These are phyloP conservation scores for Kwoniella newhampshirensis DNA, from an alignment of 768 basidiomycete genomes.

Conservation along the genomic window DNA sequence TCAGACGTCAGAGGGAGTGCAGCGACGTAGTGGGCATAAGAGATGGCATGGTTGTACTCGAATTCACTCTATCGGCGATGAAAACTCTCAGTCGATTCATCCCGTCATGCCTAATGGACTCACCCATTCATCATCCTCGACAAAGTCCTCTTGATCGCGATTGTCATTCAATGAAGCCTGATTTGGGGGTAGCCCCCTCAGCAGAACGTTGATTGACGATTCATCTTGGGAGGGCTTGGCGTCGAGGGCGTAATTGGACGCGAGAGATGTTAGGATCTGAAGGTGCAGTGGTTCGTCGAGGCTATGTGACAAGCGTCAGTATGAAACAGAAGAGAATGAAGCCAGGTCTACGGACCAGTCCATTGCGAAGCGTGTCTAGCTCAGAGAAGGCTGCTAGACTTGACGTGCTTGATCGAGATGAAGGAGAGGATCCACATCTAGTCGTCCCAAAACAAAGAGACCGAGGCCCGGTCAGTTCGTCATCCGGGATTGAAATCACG, in stretches of 20 bases:
- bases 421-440: too few relatives aligned
- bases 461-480: too few relatives aligned
- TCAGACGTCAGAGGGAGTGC: conserved; percentile 31
- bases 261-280: conserved; percentile 46
- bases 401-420: too few relatives aligned
- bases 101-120: conserved; percentile 3
- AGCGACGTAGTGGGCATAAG: conserved; percentile 47
- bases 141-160: not conserved
- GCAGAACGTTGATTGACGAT: conserved; percentile 10
- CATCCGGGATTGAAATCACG: too few relatives aligned
- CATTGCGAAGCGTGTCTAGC: too few relatives aligned
- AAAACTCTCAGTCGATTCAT: not conserved
- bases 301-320: too few relatives aligned
- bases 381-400: too few relatives aligned
- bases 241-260: conserved; percentile 33
- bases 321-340: not conserved
- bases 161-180: conserved; percentile 3
- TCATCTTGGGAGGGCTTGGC: conserved; percentile 7
- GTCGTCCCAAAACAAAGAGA: too few relatives aligned
- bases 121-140: conserved; percentile 45
- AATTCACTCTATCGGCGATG: conserved; percentile 30
- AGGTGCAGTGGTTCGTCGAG: conserved; percentile 49
- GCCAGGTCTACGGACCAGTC: conserved; percentile 31
- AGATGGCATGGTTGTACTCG: conserved; percentile 48
- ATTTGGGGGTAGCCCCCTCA: conserved; percentile 24